These are phyloP conservation scores for Penicillium occitanis DNA, from an alignment of 2,329 filamentous ascomycete genomes.

Conservation along the genomic window DNA sequence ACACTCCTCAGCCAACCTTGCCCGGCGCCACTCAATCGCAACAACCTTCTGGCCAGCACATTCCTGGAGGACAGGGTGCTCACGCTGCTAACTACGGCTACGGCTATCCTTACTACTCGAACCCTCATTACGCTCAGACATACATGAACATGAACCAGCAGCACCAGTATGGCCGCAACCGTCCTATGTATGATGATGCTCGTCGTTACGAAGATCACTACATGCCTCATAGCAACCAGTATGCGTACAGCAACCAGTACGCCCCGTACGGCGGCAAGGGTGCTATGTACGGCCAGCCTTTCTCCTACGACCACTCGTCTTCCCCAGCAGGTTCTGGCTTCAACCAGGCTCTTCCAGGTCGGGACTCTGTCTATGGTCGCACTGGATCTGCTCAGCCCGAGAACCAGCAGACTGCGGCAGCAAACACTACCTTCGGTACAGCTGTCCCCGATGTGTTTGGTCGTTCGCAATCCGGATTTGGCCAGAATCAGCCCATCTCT, in stretches of 20 bases:
- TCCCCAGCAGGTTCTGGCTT: constrained; percentile 61
- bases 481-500: constrained; percentile 54
- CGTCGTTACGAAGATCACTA: constrained; percentile 51
- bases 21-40: constrained; percentile 55
- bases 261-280: constrained; percentile 53
- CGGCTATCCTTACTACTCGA: constrained; percentile 59
- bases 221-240: constrained; percentile 52
- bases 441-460: constrained; percentile 61
- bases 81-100: constrained; percentile 60
- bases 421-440: constrained; percentile 50
- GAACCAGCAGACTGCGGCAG: constrained; percentile 50
- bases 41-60: constrained; percentile 55
- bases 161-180: constrained; percentile 49
- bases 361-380: constrained; percentile 61
- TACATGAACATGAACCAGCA: constrained; percentile 59
- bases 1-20: constrained; percentile 78
- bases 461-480: constrained; percentile 58
- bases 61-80: constrained; percentile 52
- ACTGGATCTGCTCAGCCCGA: constrained; percentile 59
- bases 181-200: constrained; percentile 52
- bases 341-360: constrained; percentile 45
- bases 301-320: constrained; percentile 65
- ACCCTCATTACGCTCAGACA: constrained; percentile 57
- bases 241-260: constrained; percentile 54
- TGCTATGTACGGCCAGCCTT: constrained; percentile 65